Evolutionary conservation across 2,329 filamentous ascomycete species (phyloP).

Genomic region (Harringtonia aguacate): DNA sequence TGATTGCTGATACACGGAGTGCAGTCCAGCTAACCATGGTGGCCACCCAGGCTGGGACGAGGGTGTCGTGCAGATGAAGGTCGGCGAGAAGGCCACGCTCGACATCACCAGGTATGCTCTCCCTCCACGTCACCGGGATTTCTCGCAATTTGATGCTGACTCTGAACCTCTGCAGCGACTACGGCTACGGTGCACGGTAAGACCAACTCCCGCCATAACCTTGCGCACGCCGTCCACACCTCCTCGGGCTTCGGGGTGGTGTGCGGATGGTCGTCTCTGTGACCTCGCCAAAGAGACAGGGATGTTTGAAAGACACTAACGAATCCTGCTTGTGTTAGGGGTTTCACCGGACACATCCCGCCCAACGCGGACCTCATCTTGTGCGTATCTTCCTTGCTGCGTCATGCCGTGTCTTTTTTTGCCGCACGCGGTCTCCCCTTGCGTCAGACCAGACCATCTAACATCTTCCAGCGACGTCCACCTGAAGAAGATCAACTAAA

Average conservation of each 20-base stretch:
- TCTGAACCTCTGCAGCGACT: slow-evolving; percentile 37
- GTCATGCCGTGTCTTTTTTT: neutral
- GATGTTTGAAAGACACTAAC: slow-evolving; percentile 13
- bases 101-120: slow-evolving; percentile 61
- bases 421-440: too few species aligned
- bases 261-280: too few species aligned
- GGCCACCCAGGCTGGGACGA: slow-evolving; percentile 75
- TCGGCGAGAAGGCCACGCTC: slow-evolving; percentile 82
- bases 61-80: slow-evolving; percentile 73
- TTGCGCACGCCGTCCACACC: too few species aligned
- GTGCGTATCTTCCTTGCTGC: slow-evolving; percentile 33
- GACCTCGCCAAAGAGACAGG: too few species aligned
- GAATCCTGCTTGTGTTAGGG: slow-evolving; percentile 34
- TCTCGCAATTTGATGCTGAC: neutral
- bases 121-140: too few species aligned
- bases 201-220: slow-evolving; percentile 13
- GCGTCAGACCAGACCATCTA: slow-evolving; percentile 10
- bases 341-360: slow-evolving; percentile 71
- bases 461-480: slow-evolving; percentile 21
- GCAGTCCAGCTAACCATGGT: slow-evolving; percentile 5
- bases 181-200: slow-evolving; percentile 53
- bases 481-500: slow-evolving; percentile 20
- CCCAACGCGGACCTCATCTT: slow-evolving; percentile 68
- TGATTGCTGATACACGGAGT: neutral
- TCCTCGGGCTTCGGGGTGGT: too few species aligned